Base-by-base conservation (phyloP, 306 rosid genomes). In the Quercus dentata region DNA sequence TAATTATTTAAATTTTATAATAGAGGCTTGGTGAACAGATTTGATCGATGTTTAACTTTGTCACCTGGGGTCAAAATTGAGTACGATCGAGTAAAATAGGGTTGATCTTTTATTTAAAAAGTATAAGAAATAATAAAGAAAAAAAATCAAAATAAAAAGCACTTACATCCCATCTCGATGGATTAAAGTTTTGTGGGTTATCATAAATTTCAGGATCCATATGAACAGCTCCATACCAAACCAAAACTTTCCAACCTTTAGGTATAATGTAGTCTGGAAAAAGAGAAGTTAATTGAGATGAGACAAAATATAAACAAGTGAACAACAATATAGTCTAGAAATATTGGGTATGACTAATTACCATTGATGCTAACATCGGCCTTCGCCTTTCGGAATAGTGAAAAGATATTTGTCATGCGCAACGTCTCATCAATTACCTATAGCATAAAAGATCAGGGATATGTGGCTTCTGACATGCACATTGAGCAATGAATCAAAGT, bases 121-220 rank as follows among this genome's bases (percentile, higher is more conserved):
- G 6, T 3, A 20, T 23, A 23, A 14, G 0, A 51, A 1, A 51
- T 6, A 49, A 72, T 14, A 0, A 1, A 23, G 0, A 38, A 13
- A 7, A 10, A 44, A 21, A 20, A 4, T 5, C 1, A 27, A 27
- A 63, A 14, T 23, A 63, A 62, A 11, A 15, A 13, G 4, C 23
- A 64, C 84, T 76, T 77, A 77, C 88, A 8, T 85, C 79, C 82
- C 82, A 85, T 85, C 88, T 85, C 0, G 79, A 74, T 4, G 88
- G 88, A 56, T 85, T 9, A 35, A 85, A 85, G 51, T 74, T 38
- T 18, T 21, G 61, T 41, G 88, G 87, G 55, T 85, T 78, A 6
- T 59, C 64, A 10, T 74, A 81, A 67, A 28, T 46, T 21, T 74
- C 65, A 4, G 85, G 78, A 14, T 85, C 83, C 82, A 85, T 73